A percentile compares a stretch with the other conserved stretches of the same genome.
These are phyloP conservation scores for Kondoa subrosea DNA, from an alignment of 768 basidiomycete genomes.

Conservation along the genomic window DNA sequence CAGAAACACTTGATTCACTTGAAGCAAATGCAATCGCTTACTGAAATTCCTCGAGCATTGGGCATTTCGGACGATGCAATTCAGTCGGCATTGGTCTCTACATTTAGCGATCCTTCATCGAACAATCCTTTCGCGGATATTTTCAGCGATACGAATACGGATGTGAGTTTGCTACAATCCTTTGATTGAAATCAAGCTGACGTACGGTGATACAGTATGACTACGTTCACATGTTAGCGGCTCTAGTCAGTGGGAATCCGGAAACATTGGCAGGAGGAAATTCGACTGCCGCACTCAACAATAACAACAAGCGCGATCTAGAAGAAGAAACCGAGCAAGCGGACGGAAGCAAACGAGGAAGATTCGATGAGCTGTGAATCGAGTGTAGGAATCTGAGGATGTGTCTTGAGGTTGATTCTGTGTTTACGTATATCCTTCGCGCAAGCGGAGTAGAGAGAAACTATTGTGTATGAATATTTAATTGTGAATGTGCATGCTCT, in stretches of 20 bases:
- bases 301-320: background rate
- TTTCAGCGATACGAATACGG: conserved; percentile 6
- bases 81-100: conserved; percentile 27
- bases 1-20: conserved; percentile 61
- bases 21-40: conserved; percentile 66
- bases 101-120: conserved; percentile 23
- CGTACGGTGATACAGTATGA: conserved; percentile 3
- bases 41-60: conserved; percentile 46
- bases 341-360: background rate
- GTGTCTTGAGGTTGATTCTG: too few relatives aligned
- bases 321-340: background rate
- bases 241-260: background rate
- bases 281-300: background rate
- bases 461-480: too few relatives aligned
- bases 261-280: background rate
- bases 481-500: too few relatives aligned
- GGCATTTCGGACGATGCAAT: conserved; percentile 43
- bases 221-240: conserved; percentile 13
- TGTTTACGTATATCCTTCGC: too few relatives aligned
- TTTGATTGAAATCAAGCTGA: background rate
- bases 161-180: background rate
- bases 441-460: too few relatives aligned
- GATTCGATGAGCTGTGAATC: background rate
- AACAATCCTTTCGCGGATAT: conserved; percentile 23
- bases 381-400: too few relatives aligned